Percentiles rank a stretch among this genome's conserved stretches.
phyloP scores from a whole-genome alignment of 1,139 yeast genomes.

The Candida sp. region DNA sequence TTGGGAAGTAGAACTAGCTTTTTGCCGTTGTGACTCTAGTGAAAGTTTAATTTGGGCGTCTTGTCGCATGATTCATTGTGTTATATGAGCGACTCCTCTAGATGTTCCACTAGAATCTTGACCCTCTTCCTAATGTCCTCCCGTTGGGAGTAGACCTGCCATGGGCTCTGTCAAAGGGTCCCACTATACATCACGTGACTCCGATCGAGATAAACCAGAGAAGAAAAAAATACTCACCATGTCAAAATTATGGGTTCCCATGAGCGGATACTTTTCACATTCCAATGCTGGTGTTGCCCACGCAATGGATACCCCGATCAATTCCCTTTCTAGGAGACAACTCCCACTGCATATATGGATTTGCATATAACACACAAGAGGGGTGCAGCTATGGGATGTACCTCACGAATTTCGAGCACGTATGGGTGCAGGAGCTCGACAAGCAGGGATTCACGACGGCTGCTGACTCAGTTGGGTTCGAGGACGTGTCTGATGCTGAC shows the following conservation, averaged over 20 bases:
- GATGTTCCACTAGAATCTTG: too few species aligned
- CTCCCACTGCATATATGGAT: conserved; percentile 17
- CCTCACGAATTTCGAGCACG: conserved; percentile 28
- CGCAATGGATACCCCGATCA: conserved; percentile 11
- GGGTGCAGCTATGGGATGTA: conserved; percentile 24
- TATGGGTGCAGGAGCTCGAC: conserved; percentile 31
- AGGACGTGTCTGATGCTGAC: conserved; percentile 20
- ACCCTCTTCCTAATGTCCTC: too few species aligned
- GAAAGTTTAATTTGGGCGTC: too few species aligned
- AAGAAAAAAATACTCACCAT: background rate
- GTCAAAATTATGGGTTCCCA: too few species aligned
- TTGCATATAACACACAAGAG: conserved; percentile 7
- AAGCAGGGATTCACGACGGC: conserved; percentile 17
- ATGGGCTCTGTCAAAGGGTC: too few species aligned
- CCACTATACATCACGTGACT: too few species aligned
- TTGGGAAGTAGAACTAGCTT: too few species aligned
- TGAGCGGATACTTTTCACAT: background rate
- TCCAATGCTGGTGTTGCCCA: conserved; percentile 10
- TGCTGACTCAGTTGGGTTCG: conserved; percentile 28
- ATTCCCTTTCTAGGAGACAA: conserved; percentile 4
- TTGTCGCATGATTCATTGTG: too few species aligned
- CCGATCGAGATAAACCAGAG: too few species aligned
- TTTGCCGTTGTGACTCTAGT: too few species aligned
- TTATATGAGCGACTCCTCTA: too few species aligned
- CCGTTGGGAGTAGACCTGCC: too few species aligned